A percentile compares a stretch with the other conserved stretches of the same genome.
Evolutionary conservation across 2,329 filamentous ascomycete genomes (phyloP).

Genomic region (Talaromyces sp.): DNA sequence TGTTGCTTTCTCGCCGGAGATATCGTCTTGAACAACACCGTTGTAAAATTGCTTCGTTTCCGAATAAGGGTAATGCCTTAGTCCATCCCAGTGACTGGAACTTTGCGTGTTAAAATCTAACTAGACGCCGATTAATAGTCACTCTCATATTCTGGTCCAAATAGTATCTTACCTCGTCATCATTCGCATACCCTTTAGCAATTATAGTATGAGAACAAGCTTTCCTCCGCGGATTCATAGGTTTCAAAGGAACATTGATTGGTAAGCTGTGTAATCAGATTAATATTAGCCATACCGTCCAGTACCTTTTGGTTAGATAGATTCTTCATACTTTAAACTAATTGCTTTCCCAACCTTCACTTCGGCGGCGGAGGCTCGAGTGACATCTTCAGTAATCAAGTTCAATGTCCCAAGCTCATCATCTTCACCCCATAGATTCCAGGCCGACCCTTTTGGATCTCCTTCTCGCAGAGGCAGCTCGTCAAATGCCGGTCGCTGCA

Average conservation of each 20-base stretch:
- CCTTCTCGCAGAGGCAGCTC: conserved; percentile 2
- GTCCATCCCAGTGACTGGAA: conserved; percentile 13
- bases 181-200: conserved; percentile 16
- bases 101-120: conserved; percentile 13
- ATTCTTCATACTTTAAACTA: conserved; percentile 8
- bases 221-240: conserved; percentile 15
- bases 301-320: not conserved
- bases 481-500: not conserved
- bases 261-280: conserved; percentile 4
- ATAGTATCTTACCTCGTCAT: conserved; percentile 14
- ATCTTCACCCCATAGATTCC: conserved; percentile 10
- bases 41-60: conserved; percentile 15
- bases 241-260: conserved; percentile 11
- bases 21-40: conserved; percentile 13
- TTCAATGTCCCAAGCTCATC: conserved; percentile 12
- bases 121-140: not conserved
- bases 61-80: conserved; percentile 14
- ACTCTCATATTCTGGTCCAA: too few species aligned
- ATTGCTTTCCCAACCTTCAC: conserved; percentile 6
- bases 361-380: conserved; percentile 3
- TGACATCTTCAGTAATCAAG: conserved; percentile 9
- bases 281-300: not conserved
- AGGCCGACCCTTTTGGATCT: conserved; percentile 11
- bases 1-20: conserved; percentile 11
- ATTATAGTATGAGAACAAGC: conserved; percentile 14